Percentiles rank a stretch among this genome's conserved stretches.
Evolutionary conservation across 164 flowering plant genomes (phyloP).

Genomic region (Aristolochia contorta): DNA sequence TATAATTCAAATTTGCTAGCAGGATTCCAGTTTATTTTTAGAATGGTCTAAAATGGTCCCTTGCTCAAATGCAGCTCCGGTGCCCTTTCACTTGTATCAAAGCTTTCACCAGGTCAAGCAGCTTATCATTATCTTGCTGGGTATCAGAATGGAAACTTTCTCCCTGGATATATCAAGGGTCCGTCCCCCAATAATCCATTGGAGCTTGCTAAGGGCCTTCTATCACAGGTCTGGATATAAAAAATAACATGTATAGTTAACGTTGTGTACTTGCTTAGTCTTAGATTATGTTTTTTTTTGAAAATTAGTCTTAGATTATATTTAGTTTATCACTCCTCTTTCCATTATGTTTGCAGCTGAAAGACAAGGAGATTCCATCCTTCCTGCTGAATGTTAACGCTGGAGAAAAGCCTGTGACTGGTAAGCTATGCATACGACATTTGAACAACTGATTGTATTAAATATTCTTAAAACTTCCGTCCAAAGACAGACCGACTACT

Average conservation of each 20-base stretch:
- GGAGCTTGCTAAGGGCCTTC: constrained; percentile 37
- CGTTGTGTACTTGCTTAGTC: not conserved
- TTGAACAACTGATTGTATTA: not conserved
- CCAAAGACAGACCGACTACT: too few species aligned
- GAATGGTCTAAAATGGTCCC: not conserved
- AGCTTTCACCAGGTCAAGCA: constrained; percentile 49
- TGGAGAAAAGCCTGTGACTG: constrained; percentile 29
- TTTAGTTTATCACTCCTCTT: not conserved
- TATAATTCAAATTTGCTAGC: not conserved
- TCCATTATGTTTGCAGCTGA: constrained; percentile 27
- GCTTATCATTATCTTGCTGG: constrained; percentile 56
- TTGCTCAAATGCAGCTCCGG: constrained; percentile 31
- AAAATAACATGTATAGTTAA: not conserved
- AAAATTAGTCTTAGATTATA: not conserved
- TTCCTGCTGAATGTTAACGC: constrained; percentile 33
- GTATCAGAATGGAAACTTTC: constrained; percentile 42
- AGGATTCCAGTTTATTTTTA: not conserved
- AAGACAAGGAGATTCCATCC: constrained; percentile 28
- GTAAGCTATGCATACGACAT: constrained; percentile 17
- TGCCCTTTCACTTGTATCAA: constrained; percentile 32
- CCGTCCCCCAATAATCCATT: constrained; percentile 31
- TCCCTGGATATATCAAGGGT: constrained; percentile 33
- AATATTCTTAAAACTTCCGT: not conserved
- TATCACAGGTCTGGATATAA: constrained; percentile 21
- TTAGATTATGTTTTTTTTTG: not conserved